Base-by-base conservation (phyloP, 2,329 filamentous ascomycete species). In the Fusarium nygamai region DNA sequence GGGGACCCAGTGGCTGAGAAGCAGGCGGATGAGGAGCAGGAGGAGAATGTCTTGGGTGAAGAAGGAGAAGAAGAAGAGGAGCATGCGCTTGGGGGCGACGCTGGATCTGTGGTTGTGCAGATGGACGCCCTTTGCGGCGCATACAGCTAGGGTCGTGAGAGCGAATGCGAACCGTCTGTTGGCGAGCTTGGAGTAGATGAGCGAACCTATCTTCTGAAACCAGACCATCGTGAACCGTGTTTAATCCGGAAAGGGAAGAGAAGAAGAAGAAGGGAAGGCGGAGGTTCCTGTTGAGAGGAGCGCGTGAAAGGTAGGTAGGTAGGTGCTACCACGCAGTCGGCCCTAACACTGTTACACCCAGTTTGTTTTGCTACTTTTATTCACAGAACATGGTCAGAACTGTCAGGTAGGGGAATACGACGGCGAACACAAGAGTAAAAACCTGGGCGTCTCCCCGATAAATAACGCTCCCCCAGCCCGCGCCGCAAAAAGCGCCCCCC, bases 21-120 rank as follows among this genome's bases (percentile, higher is more conserved):
- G 72, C 4, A 82, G 70, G 12, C 81, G 76, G 46, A 83, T 76
- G 34, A 81, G 29, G 19, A 83, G 67, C 7, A 83, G 73, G 9
- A 83, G 70, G 11, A 78, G 53, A 2, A 80, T 69, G 27, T 83
- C 82, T 44, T 83, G 81, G 8, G 77, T 75, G 62, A 82, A 82
- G 62, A 83, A 83, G 5, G 82, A 82, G 17, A 80, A 77, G 29
- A 79, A 79, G 70, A 80, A 83, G 3, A 75, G 77, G 14, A 78
- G 29, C 61, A 83, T 68, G 38, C 80, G 75, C n/a, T 74, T 72
- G 7, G 75, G 64, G 2, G 80, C 76, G n/a, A 83, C 64, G 11
- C 82, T 79, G 11, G 69, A 72, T 27, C 78, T 67, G 36, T 83
- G 80, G 39, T 78, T 81, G 61, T 79, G 78, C 41, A 83, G 71